phyloP scores from a whole-genome alignment of 164 flowering plant species.

The Malania oleifera region DNA sequence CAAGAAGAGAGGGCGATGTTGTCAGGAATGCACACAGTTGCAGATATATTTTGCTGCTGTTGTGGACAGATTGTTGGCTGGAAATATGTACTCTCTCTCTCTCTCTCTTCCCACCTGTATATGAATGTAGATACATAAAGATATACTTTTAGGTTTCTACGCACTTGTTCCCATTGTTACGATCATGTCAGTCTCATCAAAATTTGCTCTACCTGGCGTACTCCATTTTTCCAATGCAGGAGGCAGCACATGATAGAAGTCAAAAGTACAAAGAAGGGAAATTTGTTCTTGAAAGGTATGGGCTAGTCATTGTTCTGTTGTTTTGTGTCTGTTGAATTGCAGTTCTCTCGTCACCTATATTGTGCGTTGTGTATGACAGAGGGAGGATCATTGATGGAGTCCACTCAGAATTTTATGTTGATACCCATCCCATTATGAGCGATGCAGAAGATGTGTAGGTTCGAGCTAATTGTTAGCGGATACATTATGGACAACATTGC shows the following conservation, averaged over 20 bases:
- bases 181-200: not conserved
- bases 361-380: conserved; percentile 21
- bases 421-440: conserved; percentile 39
- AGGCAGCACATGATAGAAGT: conserved; percentile 56
- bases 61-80: conserved; percentile 91
- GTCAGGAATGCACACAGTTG: conserved; percentile 83
- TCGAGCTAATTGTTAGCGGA: too few species aligned
- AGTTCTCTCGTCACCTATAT: not conserved
- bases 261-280: conserved; percentile 88
- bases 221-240: conserved; percentile 32
- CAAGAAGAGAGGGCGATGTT: conserved; percentile 75
- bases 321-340: not conserved
- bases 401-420: conserved; percentile 52
- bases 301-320: not conserved
- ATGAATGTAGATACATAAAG: not conserved
- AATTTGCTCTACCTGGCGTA: not conserved
- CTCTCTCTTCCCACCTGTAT: conserved; percentile 10
- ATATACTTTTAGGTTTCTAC: not conserved
- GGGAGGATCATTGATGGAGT: conserved; percentile 57
- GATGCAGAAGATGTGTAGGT: conserved; percentile 52
- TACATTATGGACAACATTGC: too few species aligned
- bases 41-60: conserved; percentile 80
- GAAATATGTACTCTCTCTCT: conserved; percentile 68
- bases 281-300: conserved; percentile 73
- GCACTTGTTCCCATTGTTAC: not conserved